Conservation (phyloP, 2,329 filamentous ascomycete genomes). For the Neopestalotiopsis clavispora region DNA sequence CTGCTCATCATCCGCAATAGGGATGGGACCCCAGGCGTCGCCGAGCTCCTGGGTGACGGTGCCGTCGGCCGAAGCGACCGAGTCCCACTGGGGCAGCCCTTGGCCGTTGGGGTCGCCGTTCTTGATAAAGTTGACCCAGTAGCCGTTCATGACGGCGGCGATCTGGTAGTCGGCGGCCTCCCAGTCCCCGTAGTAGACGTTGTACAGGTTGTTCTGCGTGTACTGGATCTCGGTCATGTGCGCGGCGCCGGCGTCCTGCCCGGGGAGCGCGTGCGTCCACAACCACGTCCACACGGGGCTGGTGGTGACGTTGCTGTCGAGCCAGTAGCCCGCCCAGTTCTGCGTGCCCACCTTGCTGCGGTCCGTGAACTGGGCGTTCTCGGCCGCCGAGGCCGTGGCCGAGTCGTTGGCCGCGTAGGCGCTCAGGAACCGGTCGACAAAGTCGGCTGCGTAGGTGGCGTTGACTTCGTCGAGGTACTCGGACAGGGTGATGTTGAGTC, state of each 20-base stretch:
- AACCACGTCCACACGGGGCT: slow-evolving; percentile 35
- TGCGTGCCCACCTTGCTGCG: slow-evolving; percentile 30
- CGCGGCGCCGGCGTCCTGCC: slow-evolving; percentile 30
- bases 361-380: slow-evolving; percentile 31
- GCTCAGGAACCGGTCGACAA: slow-evolving; percentile 24
- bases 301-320: slow-evolving; percentile 25
- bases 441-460: slow-evolving; percentile 26
- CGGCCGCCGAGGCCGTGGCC: slow-evolving; percentile 24
- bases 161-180: slow-evolving; percentile 31
- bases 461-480: slow-evolving; percentile 25
- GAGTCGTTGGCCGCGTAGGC: slow-evolving; percentile 29
- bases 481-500: slow-evolving; percentile 20
- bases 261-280: slow-evolving; percentile 34
- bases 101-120: slow-evolving; percentile 20
- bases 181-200: slow-evolving; percentile 29
- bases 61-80: slow-evolving; percentile 11
- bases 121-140: slow-evolving; percentile 23
- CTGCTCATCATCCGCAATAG: slow-evolving; percentile 21
- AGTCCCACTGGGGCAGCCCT: slow-evolving; percentile 20
- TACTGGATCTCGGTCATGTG: slow-evolving; percentile 38
- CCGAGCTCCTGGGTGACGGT: slow-evolving; percentile 24
- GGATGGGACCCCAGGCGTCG: slow-evolving; percentile 22
- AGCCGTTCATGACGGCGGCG: slow-evolving; percentile 26
- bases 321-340: slow-evolving; percentile 31
- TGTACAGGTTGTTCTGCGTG: slow-evolving; percentile 36